A percentile compares a stretch with the other conserved stretches of the same genome.
Evolutionary conservation across 2,329 filamentous ascomycete genomes (phyloP).

Genomic region (Alternaria viburni): DNA sequence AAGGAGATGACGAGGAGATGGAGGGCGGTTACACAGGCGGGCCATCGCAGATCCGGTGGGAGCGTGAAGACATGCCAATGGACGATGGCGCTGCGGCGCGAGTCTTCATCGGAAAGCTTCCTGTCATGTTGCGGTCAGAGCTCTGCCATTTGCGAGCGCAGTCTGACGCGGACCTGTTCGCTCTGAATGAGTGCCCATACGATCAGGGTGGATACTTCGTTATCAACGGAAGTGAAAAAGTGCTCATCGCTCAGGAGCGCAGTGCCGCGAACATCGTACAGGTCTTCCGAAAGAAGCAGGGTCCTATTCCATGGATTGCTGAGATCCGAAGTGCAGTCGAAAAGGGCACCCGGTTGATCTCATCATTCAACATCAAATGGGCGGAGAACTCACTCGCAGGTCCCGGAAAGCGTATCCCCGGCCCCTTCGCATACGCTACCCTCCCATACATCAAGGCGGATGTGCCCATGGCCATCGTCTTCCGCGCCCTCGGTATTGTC

Average conservation of each 20-base stretch:
- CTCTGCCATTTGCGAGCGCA: slow-evolving; percentile 89
- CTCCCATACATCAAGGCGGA: slow-evolving; percentile 94
- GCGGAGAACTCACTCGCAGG: slow-evolving; percentile 81
- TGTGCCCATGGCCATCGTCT: slow-evolving; percentile 92
- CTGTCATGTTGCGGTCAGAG: slow-evolving; percentile 97
- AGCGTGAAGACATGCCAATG: slow-evolving; percentile 56
- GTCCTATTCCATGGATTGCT: slow-evolving; percentile 88
- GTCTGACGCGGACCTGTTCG: slow-evolving; percentile 83
- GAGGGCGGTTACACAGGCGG: slow-evolving; percentile 41
- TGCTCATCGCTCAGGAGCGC: slow-evolving; percentile 95
- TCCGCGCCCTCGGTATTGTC: slow-evolving; percentile 92
- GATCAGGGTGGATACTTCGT: slow-evolving; percentile 99
- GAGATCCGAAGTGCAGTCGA: slow-evolving; percentile 97
- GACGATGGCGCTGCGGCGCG: slow-evolving; percentile 65
- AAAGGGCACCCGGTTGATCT: slow-evolving; percentile 93
- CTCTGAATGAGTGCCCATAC: slow-evolving; percentile 95
- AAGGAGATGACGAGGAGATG: slow-evolving; percentile 65
- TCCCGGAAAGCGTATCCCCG: slow-evolving; percentile 77
- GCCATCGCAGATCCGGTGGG: slow-evolving; percentile 52
- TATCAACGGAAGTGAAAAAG: slow-evolving; percentile 99
- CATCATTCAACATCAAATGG: slow-evolving; percentile 88
- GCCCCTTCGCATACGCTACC: slow-evolving; percentile 87
- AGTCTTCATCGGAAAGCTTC: slow-evolving; percentile 93
- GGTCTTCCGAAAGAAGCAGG: slow-evolving; percentile 98
- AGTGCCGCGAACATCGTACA: slow-evolving; percentile 98